Evolutionary conservation across 345 rosid genomes (phyloP).

Genomic region (Balakata baccata): DNA sequence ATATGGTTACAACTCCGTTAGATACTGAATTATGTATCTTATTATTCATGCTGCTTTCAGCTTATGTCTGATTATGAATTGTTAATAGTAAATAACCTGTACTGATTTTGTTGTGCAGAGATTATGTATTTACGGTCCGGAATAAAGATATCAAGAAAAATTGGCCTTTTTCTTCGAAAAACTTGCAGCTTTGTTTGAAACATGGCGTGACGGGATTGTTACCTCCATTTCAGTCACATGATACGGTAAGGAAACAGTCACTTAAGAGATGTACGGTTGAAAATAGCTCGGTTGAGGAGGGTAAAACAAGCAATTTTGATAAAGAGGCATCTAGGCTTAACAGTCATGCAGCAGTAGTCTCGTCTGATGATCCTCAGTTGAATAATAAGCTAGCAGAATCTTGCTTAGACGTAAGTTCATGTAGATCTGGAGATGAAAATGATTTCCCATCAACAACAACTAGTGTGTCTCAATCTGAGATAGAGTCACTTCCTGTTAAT

Average conservation of each 20-base stretch:
- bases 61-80: background rate
- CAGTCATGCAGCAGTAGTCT: constrained; percentile 25
- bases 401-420: constrained; percentile 36
- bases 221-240: constrained; percentile 72
- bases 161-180: constrained; percentile 86
- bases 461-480: constrained; percentile 49
- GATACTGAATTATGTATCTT: background rate
- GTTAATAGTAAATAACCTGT: constrained; percentile 16
- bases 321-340: constrained; percentile 31
- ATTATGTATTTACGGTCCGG: constrained; percentile 73
- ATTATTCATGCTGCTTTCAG: background rate
- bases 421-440: constrained; percentile 45
- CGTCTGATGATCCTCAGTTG: constrained; percentile 30
- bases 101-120: constrained; percentile 53
- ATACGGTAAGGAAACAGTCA: constrained; percentile 40
- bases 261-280: constrained; percentile 35
- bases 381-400: constrained; percentile 35
- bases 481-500: constrained; percentile 42
- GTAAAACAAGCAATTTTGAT: constrained; percentile 25
- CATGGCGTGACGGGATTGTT: constrained; percentile 86
- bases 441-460: constrained; percentile 54
- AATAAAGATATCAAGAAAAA: constrained; percentile 71
- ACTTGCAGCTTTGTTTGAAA: constrained; percentile 69
- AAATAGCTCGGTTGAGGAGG: constrained; percentile 32
- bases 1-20: background rate